These are phyloP conservation scores for Coffea eugenioides DNA, from an alignment of 257 asterid genomes.

Conservation along the genomic window DNA sequence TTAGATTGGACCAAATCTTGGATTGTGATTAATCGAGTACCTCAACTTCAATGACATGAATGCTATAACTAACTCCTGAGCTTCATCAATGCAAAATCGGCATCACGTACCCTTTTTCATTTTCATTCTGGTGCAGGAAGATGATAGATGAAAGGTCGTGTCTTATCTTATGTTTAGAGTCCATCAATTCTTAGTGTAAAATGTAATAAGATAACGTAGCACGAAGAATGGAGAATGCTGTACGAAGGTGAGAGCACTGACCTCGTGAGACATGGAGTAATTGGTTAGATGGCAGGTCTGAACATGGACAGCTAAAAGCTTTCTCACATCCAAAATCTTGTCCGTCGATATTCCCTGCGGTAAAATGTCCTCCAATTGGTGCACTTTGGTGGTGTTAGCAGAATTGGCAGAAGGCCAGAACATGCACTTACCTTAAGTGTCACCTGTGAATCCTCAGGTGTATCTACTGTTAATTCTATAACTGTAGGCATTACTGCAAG, in stretches of 20 bases:
- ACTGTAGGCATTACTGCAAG: slow-evolving; percentile 62
- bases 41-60: too few relatives aligned
- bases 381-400: neutral
- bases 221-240: neutral
- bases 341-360: slow-evolving; percentile 90
- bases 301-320: slow-evolving; percentile 64
- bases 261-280: slow-evolving; percentile 89
- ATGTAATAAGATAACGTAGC: neutral
- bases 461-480: slow-evolving; percentile 57
- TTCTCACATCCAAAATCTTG: slow-evolving; percentile 83
- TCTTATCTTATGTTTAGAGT: neutral
- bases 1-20: neutral
- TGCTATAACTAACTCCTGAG: too few relatives aligned
- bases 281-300: slow-evolving; percentile 85
- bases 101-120: neutral
- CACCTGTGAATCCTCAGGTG: slow-evolving; percentile 66
- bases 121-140: neutral
- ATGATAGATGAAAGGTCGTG: neutral
- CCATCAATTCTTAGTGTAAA: neutral
- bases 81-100: neutral
- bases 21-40: neutral
- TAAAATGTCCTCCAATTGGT: neutral
- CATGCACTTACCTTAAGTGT: slow-evolving; percentile 56
- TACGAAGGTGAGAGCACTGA: neutral
- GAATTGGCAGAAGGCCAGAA: neutral